phyloP scores from a whole-genome alignment of 2,329 filamentous ascomycete genomes.

The Pseudogymnoascus sp. region DNA sequence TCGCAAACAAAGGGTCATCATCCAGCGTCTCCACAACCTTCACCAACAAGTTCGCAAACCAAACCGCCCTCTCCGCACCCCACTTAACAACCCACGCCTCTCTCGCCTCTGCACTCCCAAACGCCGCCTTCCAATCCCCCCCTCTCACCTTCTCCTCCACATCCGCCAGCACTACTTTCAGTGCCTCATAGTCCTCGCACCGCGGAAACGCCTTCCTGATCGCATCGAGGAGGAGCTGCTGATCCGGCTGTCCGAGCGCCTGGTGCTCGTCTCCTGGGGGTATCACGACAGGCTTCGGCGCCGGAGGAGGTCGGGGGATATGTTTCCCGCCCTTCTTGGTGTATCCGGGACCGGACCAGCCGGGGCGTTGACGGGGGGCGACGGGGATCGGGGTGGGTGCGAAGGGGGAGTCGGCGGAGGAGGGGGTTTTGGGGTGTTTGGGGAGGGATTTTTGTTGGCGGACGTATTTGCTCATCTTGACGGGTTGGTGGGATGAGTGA shows the following conservation, averaged over 20 bases:
- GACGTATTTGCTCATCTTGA: slow-evolving; percentile 1
- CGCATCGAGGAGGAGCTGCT: slow-evolving; percentile 66
- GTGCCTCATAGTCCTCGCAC: slow-evolving; percentile 41
- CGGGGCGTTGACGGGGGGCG: background rate
- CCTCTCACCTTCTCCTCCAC: slow-evolving; percentile 82
- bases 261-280: background rate
- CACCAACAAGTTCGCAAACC: slow-evolving; percentile 57
- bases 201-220: slow-evolving; percentile 61
- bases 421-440: slow-evolving; percentile 1
- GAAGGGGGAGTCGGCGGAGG: slow-evolving; percentile 12
- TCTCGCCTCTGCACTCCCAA: slow-evolving; percentile 63
- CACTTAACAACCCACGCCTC: slow-evolving; percentile 82
- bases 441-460: slow-evolving; percentile 3
- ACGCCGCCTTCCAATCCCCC: slow-evolving; percentile 76
- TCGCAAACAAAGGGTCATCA: background rate
- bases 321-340: background rate
- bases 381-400: background rate
- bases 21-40: slow-evolving; percentile 21
- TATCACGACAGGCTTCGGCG: background rate
- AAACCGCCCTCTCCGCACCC: slow-evolving; percentile 72
- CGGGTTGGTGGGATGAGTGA: background rate
- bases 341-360: background rate
- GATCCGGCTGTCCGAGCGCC: slow-evolving; percentile 45
- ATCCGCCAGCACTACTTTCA: slow-evolving; percentile 60
- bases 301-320: background rate